These are phyloP conservation scores for Physocladia obscura DNA, from an alignment of 192 early-diverging fungal species.

Conservation along the genomic window DNA sequence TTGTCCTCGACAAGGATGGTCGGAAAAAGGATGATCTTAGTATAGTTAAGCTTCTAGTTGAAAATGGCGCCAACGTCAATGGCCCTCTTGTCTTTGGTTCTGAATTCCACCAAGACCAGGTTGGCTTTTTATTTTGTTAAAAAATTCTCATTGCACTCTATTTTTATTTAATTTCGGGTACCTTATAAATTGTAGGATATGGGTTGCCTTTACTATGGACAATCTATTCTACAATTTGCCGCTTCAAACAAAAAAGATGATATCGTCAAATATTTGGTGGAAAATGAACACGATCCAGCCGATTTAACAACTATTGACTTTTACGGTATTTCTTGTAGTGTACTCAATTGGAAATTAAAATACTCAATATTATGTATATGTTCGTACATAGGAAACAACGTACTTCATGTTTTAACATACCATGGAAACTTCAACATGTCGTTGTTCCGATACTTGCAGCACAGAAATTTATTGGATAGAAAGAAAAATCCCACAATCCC, in stretches of 20 bases:
- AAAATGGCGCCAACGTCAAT: conserved; percentile 9
- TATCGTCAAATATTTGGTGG: conserved; percentile 16
- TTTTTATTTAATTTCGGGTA: background rate
- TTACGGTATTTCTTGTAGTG: conserved; percentile 12
- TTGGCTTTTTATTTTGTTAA: background rate
- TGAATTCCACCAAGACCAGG: conserved; percentile 14
- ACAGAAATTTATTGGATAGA: background rate
- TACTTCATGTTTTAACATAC: conserved; percentile 30
- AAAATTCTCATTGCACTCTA: background rate
- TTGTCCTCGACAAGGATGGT: background rate
- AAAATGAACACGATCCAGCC: background rate
- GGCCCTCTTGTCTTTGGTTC: conserved; percentile 12
- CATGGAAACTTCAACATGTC: conserved; percentile 16
- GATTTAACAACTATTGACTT: conserved; percentile 4
- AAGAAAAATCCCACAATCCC: background rate
- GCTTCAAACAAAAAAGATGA: background rate
- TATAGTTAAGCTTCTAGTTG: conserved; percentile 13
- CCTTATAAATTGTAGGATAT: background rate
- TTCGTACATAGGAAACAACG: conserved; percentile 30
- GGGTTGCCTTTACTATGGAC: conserved; percentile 16
- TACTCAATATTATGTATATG: no score
- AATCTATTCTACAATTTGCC: conserved; percentile 21
- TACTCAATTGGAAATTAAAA: no score
- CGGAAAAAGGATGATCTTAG: background rate
- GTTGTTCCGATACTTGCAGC: background rate